Conservation (phyloP, 2,329 filamentous ascomycete genomes). For the Beauveria sp. region DNA sequence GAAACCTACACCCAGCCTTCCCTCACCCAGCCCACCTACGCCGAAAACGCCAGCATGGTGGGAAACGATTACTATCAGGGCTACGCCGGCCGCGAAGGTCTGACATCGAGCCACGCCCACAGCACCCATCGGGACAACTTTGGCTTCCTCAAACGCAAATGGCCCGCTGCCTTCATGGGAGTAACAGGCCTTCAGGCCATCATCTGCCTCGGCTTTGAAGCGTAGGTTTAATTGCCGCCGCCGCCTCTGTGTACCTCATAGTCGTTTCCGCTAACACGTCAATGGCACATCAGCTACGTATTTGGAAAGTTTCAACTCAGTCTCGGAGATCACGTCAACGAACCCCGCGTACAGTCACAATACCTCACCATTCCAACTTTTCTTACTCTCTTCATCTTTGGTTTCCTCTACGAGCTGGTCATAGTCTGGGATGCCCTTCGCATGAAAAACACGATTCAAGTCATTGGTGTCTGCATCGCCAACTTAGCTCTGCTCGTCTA, state of each 20-base stretch:
- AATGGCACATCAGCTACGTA: slow-evolving; percentile 57
- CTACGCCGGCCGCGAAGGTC: slow-evolving; percentile 31
- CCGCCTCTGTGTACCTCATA: background rate
- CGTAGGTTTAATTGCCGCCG: slow-evolving; percentile 47
- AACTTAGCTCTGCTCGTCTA: slow-evolving; percentile 90
- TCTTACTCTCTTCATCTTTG: slow-evolving; percentile 93
- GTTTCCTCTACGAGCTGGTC: slow-evolving; percentile 84
- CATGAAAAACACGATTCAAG: slow-evolving; percentile 95
- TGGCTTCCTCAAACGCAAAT: slow-evolving; percentile 74
- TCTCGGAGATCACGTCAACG: slow-evolving; percentile 35
- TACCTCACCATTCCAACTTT: slow-evolving; percentile 83
- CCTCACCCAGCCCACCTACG: slow-evolving; percentile 22
- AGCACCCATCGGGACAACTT: slow-evolving; percentile 33
- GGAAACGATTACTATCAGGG: slow-evolving; percentile 26
- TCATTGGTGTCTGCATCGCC: slow-evolving; percentile 90
- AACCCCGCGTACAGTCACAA: slow-evolving; percentile 39
- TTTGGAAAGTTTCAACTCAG: slow-evolving; percentile 78
- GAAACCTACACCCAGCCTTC: slow-evolving; percentile 18
- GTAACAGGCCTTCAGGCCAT: slow-evolving; percentile 69
- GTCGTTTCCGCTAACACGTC: slow-evolving; percentile 13
- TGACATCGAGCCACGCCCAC: slow-evolving; percentile 25
- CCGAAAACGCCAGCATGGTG: slow-evolving; percentile 19
- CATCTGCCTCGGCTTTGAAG: slow-evolving; percentile 76
- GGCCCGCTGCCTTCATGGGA: slow-evolving; percentile 81
- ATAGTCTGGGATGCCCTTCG: slow-evolving; percentile 90